Conservation (phyloP, 2,329 filamentous ascomycete species). For the Venturia pyrina region DNA sequence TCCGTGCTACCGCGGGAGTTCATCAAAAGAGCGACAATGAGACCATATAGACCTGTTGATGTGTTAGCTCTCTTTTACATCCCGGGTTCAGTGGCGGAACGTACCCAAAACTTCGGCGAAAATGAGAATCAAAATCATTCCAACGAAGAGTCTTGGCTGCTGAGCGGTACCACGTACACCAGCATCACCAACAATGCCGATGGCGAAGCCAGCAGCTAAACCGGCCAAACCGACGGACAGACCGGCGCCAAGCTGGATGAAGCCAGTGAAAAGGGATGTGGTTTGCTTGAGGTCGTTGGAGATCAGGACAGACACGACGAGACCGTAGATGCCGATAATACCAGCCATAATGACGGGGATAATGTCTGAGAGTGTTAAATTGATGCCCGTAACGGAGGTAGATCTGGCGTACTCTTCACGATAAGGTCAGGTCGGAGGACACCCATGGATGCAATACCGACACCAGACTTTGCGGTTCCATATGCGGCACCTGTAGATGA, state of each 20-base stretch:
- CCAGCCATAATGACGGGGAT: conserved; percentile 99
- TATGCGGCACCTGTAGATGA: conserved; percentile 57
- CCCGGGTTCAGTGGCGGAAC: conserved; percentile 25
- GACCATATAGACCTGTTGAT: conserved; percentile 79
- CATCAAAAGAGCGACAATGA: conserved; percentile 98
- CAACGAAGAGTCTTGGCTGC: conserved; percentile 80
- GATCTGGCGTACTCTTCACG: conserved; percentile 81
- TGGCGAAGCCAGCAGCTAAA: conserved; percentile 77
- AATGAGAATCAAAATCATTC: conserved; percentile 99
- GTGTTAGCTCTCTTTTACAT: conserved; percentile 17
- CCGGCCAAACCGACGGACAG: conserved; percentile 66
- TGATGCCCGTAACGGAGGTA: conserved; percentile 11
- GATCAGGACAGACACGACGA: conserved; percentile 45
- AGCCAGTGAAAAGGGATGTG: conserved; percentile 38
- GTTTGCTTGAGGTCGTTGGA: conserved; percentile 41
- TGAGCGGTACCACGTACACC: conserved; percentile 81
- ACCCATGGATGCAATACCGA: conserved; percentile 97
- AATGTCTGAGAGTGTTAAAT: conserved; percentile 58
- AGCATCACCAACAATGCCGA: conserved; percentile 58
- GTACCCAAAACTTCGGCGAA: conserved; percentile 96
- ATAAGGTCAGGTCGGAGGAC: conserved; percentile 95
- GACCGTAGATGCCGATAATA: conserved; percentile 94
- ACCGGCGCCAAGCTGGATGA: conserved; percentile 44
- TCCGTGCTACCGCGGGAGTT: conserved; percentile 64
- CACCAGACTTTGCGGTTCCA: conserved; percentile 97